Evolutionary conservation across 306 rosid genomes (phyloP).

Genomic region (Neltuma alba): DNA sequence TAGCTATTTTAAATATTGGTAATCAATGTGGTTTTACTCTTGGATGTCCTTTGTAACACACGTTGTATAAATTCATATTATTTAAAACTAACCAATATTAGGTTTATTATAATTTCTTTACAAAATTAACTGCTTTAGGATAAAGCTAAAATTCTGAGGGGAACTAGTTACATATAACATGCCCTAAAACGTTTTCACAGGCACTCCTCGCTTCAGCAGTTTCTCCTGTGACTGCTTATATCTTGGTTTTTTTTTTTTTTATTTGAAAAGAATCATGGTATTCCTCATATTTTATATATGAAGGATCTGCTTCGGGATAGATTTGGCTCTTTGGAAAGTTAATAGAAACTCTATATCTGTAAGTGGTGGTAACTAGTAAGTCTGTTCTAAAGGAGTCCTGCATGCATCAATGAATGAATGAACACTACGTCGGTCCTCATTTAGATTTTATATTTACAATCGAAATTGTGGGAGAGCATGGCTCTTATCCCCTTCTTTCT

Average conservation of each 20-base stretch:
- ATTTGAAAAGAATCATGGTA: not conserved
- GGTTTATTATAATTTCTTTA: not conserved
- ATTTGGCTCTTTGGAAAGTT: too few species aligned
- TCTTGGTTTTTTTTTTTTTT: constrained; percentile 16
- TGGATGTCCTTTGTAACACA: not conserved
- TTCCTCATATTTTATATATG: constrained; percentile 30
- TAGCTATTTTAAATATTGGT: not conserved
- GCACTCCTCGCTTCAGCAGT: constrained; percentile 6
- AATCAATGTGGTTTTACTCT: not conserved
- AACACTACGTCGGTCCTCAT: too few species aligned
- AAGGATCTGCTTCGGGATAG: constrained; percentile 28
- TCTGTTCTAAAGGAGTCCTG: too few species aligned
- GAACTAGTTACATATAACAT: not conserved
- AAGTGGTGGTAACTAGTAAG: too few species aligned
- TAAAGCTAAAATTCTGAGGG: not conserved
- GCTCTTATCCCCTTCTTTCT: too few species aligned
- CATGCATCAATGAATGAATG: too few species aligned
- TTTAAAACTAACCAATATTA: constrained; percentile 5
- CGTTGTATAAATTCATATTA: not conserved
- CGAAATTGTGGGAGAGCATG: too few species aligned
- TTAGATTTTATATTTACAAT: too few species aligned
- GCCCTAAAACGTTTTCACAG: not conserved
- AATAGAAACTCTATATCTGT: too few species aligned
- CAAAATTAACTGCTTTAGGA: not conserved
- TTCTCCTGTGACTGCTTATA: constrained; percentile 22